phyloP scores from a whole-genome alignment of 1,284 basidiomycete genomes.

The Ganoderma lingzhi region DNA sequence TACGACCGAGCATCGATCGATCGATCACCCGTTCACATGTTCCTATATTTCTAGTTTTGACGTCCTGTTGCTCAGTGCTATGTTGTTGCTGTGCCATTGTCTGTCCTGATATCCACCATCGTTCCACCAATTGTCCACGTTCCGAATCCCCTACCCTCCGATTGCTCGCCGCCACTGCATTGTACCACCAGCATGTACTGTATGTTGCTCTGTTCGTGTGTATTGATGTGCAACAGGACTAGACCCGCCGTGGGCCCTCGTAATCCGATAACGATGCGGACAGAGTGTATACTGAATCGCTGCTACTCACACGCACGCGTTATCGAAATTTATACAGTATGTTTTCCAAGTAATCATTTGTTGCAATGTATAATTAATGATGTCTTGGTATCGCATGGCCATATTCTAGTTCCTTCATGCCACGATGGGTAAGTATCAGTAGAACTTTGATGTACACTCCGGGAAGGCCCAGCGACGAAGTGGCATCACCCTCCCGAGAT shows the following conservation, averaged over 20 bases:
- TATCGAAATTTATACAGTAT: not conserved
- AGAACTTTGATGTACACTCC: not conserved
- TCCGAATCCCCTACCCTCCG: not conserved
- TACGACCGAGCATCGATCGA: not conserved
- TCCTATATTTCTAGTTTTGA: not conserved
- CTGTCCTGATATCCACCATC: not conserved
- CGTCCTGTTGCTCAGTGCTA: constrained; percentile 5
- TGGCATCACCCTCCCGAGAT: not conserved
- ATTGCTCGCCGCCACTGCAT: not conserved
- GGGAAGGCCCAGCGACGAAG: not conserved
- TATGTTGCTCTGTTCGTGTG: not conserved
- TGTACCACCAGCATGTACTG: constrained; percentile 7
- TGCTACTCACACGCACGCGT: not conserved
- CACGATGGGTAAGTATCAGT: not conserved
- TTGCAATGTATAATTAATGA: not conserved
- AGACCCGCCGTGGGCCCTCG: not conserved
- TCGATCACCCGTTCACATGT: not conserved
- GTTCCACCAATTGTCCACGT: not conserved
- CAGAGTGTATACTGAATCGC: not conserved
- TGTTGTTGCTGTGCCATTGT: not conserved
- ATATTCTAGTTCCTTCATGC: not conserved
- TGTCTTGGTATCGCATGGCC: not conserved
- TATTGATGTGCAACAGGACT: constrained; percentile 3
- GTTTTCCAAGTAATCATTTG: not conserved
- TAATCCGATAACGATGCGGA: not conserved